Base-by-base conservation (phyloP, 768 basidiomycete genomes). In the Lactarius deliciosus region DNA sequence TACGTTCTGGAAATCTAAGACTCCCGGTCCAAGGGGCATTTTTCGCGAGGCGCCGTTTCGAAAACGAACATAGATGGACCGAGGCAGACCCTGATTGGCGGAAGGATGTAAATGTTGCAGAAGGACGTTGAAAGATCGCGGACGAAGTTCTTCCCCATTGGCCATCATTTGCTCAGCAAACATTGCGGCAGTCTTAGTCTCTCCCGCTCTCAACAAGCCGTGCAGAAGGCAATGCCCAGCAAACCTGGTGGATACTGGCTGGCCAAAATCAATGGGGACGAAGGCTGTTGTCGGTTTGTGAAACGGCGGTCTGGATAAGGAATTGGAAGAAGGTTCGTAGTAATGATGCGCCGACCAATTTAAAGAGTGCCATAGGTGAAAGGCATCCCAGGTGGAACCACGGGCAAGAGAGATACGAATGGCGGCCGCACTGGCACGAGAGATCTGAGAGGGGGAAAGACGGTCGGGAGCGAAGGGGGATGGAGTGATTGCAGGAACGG, bases 221-320 rank as follows among this genome's bases (percentile, higher is more conserved):
- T 93, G 91, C 11, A 92, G 69, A 47, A 92, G 79, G 32, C 80
- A 77, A 70, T 92, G 90, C 0, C 85, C 82, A 20, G 86, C 76
- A 3, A 92, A 77, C 25, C 84, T 85, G 3, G 85, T 82, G 30
- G 90, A 83, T 11, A 89, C 76, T 0, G 80, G 75, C 41, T 74
- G 76, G 57, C 80, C 79, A 68, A 88, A 86, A 18, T 80, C 75
- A 61, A 86, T 78, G 1, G 79, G 78, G 22, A 77, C 72, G 66
- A 80, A 84, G 18, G 75, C 69, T 57, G 75, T 68, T 11, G 62
- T 32, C 73, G 75, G 25, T 68, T 65, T 57, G 16, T 18, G 56
- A 64, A 70, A 61, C 57, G 47, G 55, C 16, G 55, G 56, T 22
- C 11, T 71, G 55, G 45, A 73, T 66, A 57, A 65, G 64, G 71